Evolutionary conservation across 768 basidiomycete genomes (phyloP), one percentile per base, ranked within the genome.

Genomic region (Amanita pallidorosea): DNA sequence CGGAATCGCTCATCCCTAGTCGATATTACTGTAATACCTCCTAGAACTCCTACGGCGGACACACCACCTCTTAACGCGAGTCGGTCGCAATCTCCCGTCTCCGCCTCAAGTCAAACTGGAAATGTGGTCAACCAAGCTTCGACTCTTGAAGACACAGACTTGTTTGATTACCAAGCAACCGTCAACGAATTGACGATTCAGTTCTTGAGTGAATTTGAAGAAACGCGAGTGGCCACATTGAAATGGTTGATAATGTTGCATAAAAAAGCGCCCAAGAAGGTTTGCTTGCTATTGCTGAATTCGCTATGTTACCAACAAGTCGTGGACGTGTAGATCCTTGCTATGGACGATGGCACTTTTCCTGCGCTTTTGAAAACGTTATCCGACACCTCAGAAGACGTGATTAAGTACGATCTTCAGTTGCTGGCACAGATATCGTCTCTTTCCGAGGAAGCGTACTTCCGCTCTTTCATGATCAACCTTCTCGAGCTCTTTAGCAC

Each of bases 201-300:
- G 57, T 94, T 99, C 63, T 62, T 97, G 66, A 93, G 88, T 65
- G 95, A 99, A 66, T 92, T 89, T 57, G 95, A 96, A 62, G 93
- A 97, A 61, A 98, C 96, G 0, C 73, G 94, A 45, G 90, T 98
- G 5, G 92, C 93, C 23, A 93, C 95, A 2, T 65, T 99, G 58
- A 94, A 95, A 67, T 99, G 96, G 96, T 71, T 99, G 35, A 83
- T 96, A 51, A 99, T 99, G 96, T 69, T 99, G 47, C 96, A 99
- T 67, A 88, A 94, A 63, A 97, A 98, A 61, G 92, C 93, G 11
- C 96, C 96, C 0, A 89, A 85, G 68, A 95, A 95, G 80, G 93
- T 87, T 54, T 42, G 61, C 48, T 9, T 46, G 20, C 17, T 17
- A 4, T 37, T 47, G 31, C 59, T 29, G 37, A n/a, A 46, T 33